These are phyloP conservation scores for Suhomyces wounanorum DNA, from an alignment of 1,139 yeast genomes.

Conservation along the genomic window DNA sequence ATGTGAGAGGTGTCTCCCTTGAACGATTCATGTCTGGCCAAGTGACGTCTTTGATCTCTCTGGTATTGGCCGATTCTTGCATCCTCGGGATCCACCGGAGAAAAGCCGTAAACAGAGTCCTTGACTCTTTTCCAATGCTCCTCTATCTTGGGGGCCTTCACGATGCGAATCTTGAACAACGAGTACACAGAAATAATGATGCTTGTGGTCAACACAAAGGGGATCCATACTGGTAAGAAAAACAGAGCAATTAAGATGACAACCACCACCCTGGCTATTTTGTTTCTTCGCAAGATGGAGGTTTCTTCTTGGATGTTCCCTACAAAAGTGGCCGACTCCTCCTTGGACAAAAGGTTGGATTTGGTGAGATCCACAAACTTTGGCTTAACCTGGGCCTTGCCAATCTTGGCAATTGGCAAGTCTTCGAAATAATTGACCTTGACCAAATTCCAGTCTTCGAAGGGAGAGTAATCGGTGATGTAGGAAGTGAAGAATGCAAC, in stretches of 20 bases:
- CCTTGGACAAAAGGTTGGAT: conserved; percentile 21
- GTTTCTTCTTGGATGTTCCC: conserved; percentile 44
- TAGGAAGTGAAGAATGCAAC: conserved; percentile 57
- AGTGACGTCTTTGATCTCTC: conserved; percentile 30
- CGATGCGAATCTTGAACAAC: conserved; percentile 32
- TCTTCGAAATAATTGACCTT: conserved; percentile 42
- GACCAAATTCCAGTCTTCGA: conserved; percentile 44
- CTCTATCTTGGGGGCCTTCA: conserved; percentile 25
- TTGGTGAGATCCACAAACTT: conserved; percentile 56
- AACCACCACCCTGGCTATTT: conserved; percentile 30
- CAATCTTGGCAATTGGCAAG: conserved; percentile 37
- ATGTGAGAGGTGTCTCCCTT: conserved; percentile 47
- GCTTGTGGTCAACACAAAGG: conserved; percentile 49
- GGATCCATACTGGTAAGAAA: conserved; percentile 56
- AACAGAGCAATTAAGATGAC: conserved; percentile 32
- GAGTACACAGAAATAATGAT: conserved; percentile 40
- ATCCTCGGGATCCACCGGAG: conserved; percentile 36
- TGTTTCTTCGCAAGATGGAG: conserved; percentile 35
- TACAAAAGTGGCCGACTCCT: conserved; percentile 19
- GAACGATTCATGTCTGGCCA: conserved; percentile 39
- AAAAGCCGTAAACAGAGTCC: conserved; percentile 35
- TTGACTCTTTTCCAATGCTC: conserved; percentile 40
- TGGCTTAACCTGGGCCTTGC: conserved; percentile 44
- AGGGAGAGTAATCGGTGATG: conserved; percentile 53
- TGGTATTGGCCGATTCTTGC: conserved; percentile 35